These are phyloP conservation scores for Coemansia sp. DNA, from an alignment of 192 early-diverging fungal species.

Conservation along the genomic window DNA sequence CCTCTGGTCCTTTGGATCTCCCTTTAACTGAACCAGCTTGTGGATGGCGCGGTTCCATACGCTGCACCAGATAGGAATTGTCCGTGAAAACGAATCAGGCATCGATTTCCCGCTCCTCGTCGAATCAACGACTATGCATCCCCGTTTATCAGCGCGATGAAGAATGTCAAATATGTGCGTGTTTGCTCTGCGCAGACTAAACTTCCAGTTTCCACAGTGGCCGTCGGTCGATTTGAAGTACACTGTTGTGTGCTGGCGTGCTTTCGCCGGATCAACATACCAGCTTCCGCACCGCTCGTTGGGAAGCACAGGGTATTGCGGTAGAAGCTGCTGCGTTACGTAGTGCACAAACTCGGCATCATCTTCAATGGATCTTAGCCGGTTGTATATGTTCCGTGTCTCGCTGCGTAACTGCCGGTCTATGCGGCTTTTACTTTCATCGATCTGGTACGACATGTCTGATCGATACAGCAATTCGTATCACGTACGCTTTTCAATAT, in stretches of 20 bases:
- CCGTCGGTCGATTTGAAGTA: constrained; percentile 97
- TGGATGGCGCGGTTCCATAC: constrained; percentile 65
- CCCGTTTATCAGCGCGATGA: constrained; percentile 27
- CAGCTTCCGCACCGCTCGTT: constrained; percentile 88
- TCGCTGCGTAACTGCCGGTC: constrained; percentile 17
- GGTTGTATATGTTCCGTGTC: constrained; percentile 63
- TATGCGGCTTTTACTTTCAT: constrained; percentile 8
- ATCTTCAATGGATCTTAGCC: constrained; percentile 73
- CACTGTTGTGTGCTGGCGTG: constrained; percentile 61
- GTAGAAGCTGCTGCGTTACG: constrained; percentile 56
- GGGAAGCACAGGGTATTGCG: constrained; percentile 64
- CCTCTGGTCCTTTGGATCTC: not conserved
- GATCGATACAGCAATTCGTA: not conserved
- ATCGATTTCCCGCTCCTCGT: constrained; percentile 82
- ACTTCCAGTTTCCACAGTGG: constrained; percentile 81
- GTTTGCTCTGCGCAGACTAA: constrained; percentile 80
- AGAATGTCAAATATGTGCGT: constrained; percentile 68
- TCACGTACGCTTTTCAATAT: too few relatives aligned
- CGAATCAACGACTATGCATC: constrained; percentile 82
- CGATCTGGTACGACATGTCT: not conserved
- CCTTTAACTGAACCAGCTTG: not conserved
- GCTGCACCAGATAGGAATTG: constrained; percentile 88
- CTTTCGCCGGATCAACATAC: constrained; percentile 73
- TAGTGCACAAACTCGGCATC: constrained; percentile 73
- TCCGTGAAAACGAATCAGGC: constrained; percentile 82